Evolutionary conservation across 2,329 filamentous ascomycete species (phyloP), one percentile per base, ranked within the genome.

Genomic region (Aureobasidium lini): DNA sequence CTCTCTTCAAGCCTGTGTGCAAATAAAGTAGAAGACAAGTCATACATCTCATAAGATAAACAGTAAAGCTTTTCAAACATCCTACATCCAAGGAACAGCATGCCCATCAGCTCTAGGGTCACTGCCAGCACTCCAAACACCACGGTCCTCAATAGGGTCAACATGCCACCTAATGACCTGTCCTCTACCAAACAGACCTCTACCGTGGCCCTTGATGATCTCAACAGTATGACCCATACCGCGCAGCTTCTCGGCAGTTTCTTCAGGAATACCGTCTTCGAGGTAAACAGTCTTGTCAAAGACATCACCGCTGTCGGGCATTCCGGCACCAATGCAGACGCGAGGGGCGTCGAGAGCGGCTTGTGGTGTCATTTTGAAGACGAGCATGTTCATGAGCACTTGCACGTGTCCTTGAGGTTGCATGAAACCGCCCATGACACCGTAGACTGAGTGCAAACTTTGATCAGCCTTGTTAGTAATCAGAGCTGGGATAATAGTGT

Each of bases 361-460:
- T 73, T 99, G 94, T 0, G 92, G 91, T 63, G 86, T 87, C 57
- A 90, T 79, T 1, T 85, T 84, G 66, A 92, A 95, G 0, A 91
- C 84, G 0, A 95, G 75, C 82, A 95, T 92, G 65, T 95, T 95
- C 1, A 97, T 79, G 9, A 99, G 76, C 0, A 96, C 91, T 73
- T 97, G 94, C 0, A 97, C 86, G 62, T 97, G 94, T 23, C 93
- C 94, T 73, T 97, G 94, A 0, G 94, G 94, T 75, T 99, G 94
- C 89, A 97, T 97, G 75, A 95, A 97, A 2, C 91, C 93, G 56
- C 94, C 94, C 94, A 97, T 97, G 62, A 97, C 93, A 57, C 94
- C 94, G 68, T 93, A 96, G 0, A 95, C 88, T 4, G 84, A 88
- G 72, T 96, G 89, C 60, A 97, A 75, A 50, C 82, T 86, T 29